These are phyloP conservation scores for Pseudopediastrum boryanum DNA, from an alignment of 139 green algal species.

Conservation along the genomic window DNA sequence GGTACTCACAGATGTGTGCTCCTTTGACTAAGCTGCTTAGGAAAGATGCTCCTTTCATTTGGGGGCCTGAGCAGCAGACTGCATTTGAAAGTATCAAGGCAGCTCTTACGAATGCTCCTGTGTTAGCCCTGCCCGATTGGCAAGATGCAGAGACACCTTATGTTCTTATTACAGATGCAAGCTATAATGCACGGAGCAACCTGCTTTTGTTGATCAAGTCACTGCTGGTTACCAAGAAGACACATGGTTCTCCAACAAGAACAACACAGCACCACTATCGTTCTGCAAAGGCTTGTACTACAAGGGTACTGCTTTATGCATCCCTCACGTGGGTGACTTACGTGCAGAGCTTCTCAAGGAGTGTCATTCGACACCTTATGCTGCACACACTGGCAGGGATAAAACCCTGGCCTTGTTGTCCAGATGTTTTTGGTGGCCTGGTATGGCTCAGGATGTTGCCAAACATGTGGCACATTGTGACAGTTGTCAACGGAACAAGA, in stretches of 20 bases:
- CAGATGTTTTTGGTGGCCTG: constrained; percentile 21
- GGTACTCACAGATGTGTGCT: constrained; percentile 41
- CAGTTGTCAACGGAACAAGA: constrained; percentile 39
- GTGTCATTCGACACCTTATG: not conserved
- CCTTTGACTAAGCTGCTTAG: constrained; percentile 46
- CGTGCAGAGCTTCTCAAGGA: not conserved
- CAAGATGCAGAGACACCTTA: not conserved
- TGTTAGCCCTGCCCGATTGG: constrained; percentile 26
- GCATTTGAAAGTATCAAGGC: constrained; percentile 35
- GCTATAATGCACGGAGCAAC: not conserved
- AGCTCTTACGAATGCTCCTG: constrained; percentile 31
- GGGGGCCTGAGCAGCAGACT: constrained; percentile 3
- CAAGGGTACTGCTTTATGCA: constrained; percentile 1
- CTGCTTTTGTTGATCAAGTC: not conserved
- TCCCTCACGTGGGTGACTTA: not conserved
- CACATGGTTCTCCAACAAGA: not conserved
- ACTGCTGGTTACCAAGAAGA: not conserved
- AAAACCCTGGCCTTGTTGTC: not conserved
- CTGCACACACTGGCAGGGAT: not conserved
- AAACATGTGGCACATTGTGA: constrained; percentile 23
- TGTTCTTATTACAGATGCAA: not conserved
- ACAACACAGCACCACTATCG: not conserved
- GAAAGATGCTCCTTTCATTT: constrained; percentile 33
- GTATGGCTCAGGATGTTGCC: not conserved
- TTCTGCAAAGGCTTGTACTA: constrained; percentile 9